Evolutionary conservation across 345 rosid genomes (phyloP).

Genomic region (Conringia planisiliqua): DNA sequence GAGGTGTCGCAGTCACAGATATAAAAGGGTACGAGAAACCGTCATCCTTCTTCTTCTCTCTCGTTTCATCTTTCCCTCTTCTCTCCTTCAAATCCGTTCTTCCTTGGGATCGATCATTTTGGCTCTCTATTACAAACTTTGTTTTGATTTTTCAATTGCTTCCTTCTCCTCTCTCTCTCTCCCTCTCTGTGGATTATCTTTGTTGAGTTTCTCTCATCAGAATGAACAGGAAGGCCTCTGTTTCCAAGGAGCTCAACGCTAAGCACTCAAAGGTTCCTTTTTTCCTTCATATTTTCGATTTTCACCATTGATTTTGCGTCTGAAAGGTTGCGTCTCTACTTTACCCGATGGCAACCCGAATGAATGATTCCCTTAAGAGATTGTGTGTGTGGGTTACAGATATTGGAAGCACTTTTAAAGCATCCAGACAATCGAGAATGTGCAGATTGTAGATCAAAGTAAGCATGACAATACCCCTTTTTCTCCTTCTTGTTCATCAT

Average conservation of each 20-base stretch:
- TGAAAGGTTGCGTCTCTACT: neutral
- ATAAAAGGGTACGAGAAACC: slow-evolving; percentile 25
- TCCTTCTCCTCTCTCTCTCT: neutral
- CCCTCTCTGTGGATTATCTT: neutral
- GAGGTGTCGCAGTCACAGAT: slow-evolving; percentile 28
- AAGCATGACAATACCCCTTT: slow-evolving; percentile 21
- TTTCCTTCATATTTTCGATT: neutral
- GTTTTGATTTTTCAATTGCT: neutral
- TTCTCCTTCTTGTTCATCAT: neutral
- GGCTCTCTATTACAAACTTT: slow-evolving; percentile 24
- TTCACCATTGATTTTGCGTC: neutral
- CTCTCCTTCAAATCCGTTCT: slow-evolving; percentile 40
- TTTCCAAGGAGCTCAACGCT: slow-evolving; percentile 76
- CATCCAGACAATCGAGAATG: slow-evolving; percentile 86
- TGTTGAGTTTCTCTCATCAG: slow-evolving; percentile 16
- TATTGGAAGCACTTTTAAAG: slow-evolving; percentile 82
- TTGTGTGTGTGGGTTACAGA: slow-evolving; percentile 39
- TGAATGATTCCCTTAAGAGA: neutral
- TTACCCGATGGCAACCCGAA: neutral
- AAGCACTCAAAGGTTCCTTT: slow-evolving; percentile 62
- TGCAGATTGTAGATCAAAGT: slow-evolving; percentile 97
- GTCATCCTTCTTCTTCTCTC: slow-evolving; percentile 15
- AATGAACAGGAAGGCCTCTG: slow-evolving; percentile 70
- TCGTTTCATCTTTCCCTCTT: slow-evolving; percentile 19
- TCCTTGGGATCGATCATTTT: slow-evolving; percentile 18